A percentile compares a stretch with the other conserved stretches of the same genome.
These are phyloP conservation scores for Calonectria hawksworthii DNA, from an alignment of 2,329 filamentous ascomycete genomes.

Conservation along the genomic window DNA sequence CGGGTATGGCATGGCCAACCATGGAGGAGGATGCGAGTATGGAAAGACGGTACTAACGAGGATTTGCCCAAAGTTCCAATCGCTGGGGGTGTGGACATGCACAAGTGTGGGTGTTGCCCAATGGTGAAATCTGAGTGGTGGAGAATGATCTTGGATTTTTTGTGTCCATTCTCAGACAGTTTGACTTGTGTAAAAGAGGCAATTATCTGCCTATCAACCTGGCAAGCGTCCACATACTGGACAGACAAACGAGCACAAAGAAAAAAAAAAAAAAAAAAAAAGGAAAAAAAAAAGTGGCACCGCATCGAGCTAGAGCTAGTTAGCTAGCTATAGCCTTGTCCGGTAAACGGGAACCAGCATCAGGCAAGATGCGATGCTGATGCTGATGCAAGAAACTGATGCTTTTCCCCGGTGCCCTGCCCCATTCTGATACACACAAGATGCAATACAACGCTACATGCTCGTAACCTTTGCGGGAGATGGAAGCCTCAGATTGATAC, in stretches of 20 bases:
- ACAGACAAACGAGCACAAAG: background rate
- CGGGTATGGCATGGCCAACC: background rate
- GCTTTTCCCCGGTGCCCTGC: slow-evolving; percentile 3
- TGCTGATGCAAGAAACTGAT: slow-evolving; percentile 23
- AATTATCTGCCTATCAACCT: background rate
- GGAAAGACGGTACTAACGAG: background rate
- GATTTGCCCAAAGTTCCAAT: slow-evolving; percentile 25
- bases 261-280: background rate
- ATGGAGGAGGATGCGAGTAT: background rate
- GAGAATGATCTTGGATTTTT: slow-evolving; percentile 15
- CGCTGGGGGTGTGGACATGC: background rate
- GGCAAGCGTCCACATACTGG: background rate
- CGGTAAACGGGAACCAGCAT: background rate
- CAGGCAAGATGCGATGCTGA: slow-evolving; percentile 18
- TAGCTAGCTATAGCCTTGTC: background rate
- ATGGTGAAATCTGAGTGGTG: slow-evolving; percentile 13
- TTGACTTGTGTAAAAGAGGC: background rate
- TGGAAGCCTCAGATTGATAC: slow-evolving; percentile 8
- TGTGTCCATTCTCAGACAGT: background rate
- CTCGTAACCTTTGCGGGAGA: background rate
- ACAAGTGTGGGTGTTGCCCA: background rate
- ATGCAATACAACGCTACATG: slow-evolving; percentile 22
- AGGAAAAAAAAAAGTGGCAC: background rate
- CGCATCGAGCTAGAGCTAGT: background rate
- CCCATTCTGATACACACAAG: slow-evolving; percentile 17